phyloP scores from a whole-genome alignment of 805 yeast genomes.

The Ogataea nitratoaversa region DNA sequence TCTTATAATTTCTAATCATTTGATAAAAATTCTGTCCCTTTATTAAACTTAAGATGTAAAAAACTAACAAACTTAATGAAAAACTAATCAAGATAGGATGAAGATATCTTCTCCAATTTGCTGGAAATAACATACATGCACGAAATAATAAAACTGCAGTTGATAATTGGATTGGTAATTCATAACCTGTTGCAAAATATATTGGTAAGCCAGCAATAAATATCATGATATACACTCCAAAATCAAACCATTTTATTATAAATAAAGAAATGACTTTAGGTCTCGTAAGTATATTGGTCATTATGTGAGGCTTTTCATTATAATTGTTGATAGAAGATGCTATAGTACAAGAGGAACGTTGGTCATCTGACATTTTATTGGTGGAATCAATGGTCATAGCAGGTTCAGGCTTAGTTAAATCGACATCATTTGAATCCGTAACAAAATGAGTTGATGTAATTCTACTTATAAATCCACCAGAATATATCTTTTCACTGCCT shows the following conservation, averaged over 20 bases:
- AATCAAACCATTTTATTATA: slow-evolving; percentile 45
- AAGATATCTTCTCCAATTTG: slow-evolving; percentile 43
- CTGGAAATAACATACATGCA: slow-evolving; percentile 42
- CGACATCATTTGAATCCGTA: neutral
- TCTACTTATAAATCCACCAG: neutral
- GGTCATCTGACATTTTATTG: neutral
- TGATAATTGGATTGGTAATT: slow-evolving; percentile 59
- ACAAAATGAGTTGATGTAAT: neutral
- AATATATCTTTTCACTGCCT: neutral
- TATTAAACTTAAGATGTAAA: slow-evolving; percentile 57
- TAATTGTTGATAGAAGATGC: neutral
- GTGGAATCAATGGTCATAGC: neutral
- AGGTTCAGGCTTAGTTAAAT: neutral
- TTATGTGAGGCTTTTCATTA: neutral
- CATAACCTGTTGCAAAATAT: slow-evolving; percentile 53
- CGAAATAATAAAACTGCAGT: slow-evolving; percentile 56
- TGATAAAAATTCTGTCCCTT: slow-evolving; percentile 46
- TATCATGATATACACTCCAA: slow-evolving; percentile 43
- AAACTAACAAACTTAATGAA: slow-evolving; percentile 56
- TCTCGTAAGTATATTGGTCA: neutral
- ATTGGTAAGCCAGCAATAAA: slow-evolving; percentile 56
- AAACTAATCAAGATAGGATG: slow-evolving; percentile 74
- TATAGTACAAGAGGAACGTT: neutral
- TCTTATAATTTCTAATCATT: slow-evolving; percentile 53
- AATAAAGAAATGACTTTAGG: slow-evolving; percentile 2